A percentile compares a stretch with the other conserved stretches of the same genome.
phyloP scores from a whole-genome alignment of 306 rosid genomes.

The Oemleria cerasiformis region DNA sequence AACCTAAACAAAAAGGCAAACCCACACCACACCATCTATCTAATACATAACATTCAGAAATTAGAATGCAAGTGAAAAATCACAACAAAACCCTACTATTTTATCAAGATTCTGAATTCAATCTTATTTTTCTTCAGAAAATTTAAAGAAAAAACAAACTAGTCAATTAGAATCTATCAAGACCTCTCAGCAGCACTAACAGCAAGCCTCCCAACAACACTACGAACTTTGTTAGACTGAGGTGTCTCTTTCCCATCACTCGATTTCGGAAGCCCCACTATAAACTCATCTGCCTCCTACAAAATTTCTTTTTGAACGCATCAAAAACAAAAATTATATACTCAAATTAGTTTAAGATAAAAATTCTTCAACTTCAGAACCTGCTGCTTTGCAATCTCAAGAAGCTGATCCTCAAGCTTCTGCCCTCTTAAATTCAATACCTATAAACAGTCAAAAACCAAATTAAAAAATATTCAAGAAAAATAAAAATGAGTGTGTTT shows the following conservation, averaged over 20 bases:
- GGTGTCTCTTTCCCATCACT: constrained; percentile 74
- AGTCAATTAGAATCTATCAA: not conserved
- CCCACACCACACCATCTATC: not conserved
- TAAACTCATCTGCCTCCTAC: constrained; percentile 89
- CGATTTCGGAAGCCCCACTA: constrained; percentile 85
- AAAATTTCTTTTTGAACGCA: not conserved
- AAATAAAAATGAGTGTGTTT: not conserved
- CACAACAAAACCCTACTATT: no score
- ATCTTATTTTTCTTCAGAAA: no score
- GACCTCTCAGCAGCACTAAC: constrained; percentile 80
- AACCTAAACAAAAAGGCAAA: not conserved
- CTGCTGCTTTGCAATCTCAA: constrained; percentile 70
- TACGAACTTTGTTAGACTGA: constrained; percentile 81
- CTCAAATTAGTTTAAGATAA: not conserved
- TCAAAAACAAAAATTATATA: not conserved
- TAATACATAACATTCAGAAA: no score
- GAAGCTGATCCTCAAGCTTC: constrained; percentile 70
- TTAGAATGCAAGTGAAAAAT: no score
- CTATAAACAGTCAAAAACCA: constrained; percentile 24
- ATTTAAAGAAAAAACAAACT: not conserved
- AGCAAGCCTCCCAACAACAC: constrained; percentile 79
- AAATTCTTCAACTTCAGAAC: not conserved
- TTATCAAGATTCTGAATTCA: no score
- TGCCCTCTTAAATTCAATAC: constrained; percentile 85
- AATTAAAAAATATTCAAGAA: not conserved